Percentiles rank a stretch among this genome's conserved stretches.
phyloP scores from a whole-genome alignment of 2,329 filamentous ascomycete genomes.

The Metarhizium brunneum region DNA sequence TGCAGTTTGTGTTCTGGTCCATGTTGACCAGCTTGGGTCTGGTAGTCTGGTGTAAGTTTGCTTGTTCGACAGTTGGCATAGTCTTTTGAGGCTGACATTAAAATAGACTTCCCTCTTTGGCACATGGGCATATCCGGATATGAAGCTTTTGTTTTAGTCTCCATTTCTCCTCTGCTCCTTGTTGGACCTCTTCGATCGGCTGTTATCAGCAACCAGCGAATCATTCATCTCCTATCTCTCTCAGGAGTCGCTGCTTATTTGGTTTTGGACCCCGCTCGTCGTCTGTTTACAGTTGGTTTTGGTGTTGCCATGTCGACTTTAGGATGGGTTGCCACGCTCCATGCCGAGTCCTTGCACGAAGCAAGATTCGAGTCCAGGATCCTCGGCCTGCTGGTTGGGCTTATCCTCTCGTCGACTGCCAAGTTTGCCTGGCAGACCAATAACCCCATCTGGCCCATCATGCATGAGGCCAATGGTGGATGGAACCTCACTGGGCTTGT shows the following conservation, averaged over 20 bases:
- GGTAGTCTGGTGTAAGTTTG: conserved; percentile 81
- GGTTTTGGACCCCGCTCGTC: conserved; percentile 59
- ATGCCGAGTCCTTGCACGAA: conserved; percentile 65
- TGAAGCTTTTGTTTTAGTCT: conserved; percentile 79
- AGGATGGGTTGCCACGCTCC: conserved; percentile 75
- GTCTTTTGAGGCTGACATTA: background rate
- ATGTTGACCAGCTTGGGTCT: conserved; percentile 84
- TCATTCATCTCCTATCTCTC: conserved; percentile 69
- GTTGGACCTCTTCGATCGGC: conserved; percentile 59
- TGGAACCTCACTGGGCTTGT: conserved; percentile 79
- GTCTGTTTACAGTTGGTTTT: conserved; percentile 74
- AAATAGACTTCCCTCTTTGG: conserved; percentile 85
- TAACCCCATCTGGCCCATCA: conserved; percentile 93
- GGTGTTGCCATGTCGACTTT: conserved; percentile 73
- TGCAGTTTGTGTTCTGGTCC: conserved; percentile 88
- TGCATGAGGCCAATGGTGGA: conserved; percentile 82
- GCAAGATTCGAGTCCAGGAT: conserved; percentile 73
- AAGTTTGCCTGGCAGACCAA: conserved; percentile 94
- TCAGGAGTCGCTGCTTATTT: conserved; percentile 72
- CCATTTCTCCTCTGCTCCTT: conserved; percentile 72
- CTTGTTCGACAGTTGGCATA: background rate
- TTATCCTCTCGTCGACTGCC: conserved; percentile 76
- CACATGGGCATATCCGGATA: conserved; percentile 98
- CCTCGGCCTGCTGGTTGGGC: conserved; percentile 68
- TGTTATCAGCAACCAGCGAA: conserved; percentile 57